A percentile compares a stretch with the other conserved stretches of the same genome.
These are phyloP conservation scores for Pythium chondricola DNA, from an alignment of 352 stramenopile genomes.

Conservation along the genomic window DNA sequence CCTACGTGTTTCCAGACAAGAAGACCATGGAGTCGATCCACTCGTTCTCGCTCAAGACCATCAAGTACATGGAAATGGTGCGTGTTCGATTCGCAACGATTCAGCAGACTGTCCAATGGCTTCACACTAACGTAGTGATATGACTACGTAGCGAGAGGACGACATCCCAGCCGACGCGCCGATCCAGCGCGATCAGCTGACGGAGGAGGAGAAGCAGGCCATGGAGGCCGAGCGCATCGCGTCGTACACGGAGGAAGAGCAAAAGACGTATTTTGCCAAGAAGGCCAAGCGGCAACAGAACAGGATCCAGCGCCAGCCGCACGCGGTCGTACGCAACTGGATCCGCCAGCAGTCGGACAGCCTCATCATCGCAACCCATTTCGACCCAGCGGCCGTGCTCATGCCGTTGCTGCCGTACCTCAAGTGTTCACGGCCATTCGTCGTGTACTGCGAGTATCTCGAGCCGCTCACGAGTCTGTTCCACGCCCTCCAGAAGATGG, in stretches of 20 bases:
- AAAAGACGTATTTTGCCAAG: constrained; percentile 72
- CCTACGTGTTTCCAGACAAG: constrained; percentile 37
- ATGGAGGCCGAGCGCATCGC: constrained; percentile 77
- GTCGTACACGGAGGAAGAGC: constrained; percentile 73
- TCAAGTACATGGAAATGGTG: constrained; percentile 34
- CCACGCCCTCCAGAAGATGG: constrained; percentile 82
- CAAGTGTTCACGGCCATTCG: constrained; percentile 88
- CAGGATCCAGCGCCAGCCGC: constrained; percentile 77
- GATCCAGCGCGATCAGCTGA: constrained; percentile 46
- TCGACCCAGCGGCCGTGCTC: constrained; percentile 84
- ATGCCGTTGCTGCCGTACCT: constrained; percentile 89
- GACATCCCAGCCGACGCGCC: constrained; percentile 38
- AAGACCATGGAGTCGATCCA: constrained; percentile 66
- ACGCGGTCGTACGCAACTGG: constrained; percentile 63
- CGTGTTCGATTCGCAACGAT: neutral
- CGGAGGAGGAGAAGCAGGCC: constrained; percentile 48
- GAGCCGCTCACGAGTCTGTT: constrained; percentile 90
- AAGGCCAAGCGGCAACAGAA: constrained; percentile 55
- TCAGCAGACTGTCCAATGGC: neutral
- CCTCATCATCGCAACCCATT: constrained; percentile 89
- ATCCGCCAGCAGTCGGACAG: constrained; percentile 67
- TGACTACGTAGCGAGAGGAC: constrained; percentile 49
- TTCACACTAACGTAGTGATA: too few species aligned
- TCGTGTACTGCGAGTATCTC: constrained; percentile 94
- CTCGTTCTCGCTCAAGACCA: constrained; percentile 62